Conservation (phyloP, 768 basidiomycete genomes). For the Leccinellum luteum region DNA sequence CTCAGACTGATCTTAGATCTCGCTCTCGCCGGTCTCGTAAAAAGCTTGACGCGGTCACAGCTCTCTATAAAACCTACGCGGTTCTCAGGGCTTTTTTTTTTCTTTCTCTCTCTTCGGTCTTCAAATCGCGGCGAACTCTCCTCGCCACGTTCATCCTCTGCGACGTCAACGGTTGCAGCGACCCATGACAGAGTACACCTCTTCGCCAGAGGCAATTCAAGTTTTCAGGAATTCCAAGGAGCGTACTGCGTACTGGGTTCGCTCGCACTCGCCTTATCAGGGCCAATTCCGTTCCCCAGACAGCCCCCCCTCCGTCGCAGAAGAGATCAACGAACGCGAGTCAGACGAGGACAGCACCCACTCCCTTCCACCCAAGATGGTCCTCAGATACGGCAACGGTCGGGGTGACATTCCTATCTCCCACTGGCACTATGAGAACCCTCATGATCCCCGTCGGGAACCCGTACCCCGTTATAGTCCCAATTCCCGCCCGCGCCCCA, state of each 20-base stretch:
- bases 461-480: slow-evolving; percentile 21
- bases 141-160: not conserved
- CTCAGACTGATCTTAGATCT: slow-evolving; percentile 27
- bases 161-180: not conserved
- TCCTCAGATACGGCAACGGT: slow-evolving; percentile 66
- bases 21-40: slow-evolving; percentile 21
- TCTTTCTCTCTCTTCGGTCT: slow-evolving; percentile 7
- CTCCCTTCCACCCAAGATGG: slow-evolving; percentile 67
- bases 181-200: slow-evolving; percentile 65
- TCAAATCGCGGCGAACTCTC: not conserved
- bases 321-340: slow-evolving; percentile 38
- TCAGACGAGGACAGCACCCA: slow-evolving; percentile 43
- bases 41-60: slow-evolving; percentile 20
- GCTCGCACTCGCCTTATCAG: slow-evolving; percentile 36
- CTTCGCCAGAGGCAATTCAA: slow-evolving; percentile 55
- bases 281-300: slow-evolving; percentile 56
- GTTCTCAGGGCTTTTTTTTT: slow-evolving; percentile 8
- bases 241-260: slow-evolving; percentile 66
- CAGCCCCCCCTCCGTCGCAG: slow-evolving; percentile 45
- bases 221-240: slow-evolving; percentile 59
- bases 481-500: slow-evolving; percentile 24
- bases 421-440: slow-evolving; percentile 34
- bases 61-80: slow-evolving; percentile 23
- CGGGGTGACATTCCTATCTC: slow-evolving; percentile 63
- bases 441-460: slow-evolving; percentile 13